Base-by-base conservation (phyloP, 2,329 filamentous ascomycete genomes). In the Scorias spongiosa region DNA sequence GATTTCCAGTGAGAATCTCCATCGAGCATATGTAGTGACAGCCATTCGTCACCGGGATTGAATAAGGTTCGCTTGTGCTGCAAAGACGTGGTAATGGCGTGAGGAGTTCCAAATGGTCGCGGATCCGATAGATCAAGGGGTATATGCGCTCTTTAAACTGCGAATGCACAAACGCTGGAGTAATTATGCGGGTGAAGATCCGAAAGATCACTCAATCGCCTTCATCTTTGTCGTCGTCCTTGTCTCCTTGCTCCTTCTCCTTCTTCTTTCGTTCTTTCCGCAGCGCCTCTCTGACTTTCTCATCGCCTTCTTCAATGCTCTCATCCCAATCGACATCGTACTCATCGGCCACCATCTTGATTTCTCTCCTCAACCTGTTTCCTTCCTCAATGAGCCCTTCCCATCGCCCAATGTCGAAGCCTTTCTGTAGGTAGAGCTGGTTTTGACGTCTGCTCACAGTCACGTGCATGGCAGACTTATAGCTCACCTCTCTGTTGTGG, bases 401-500 rank as follows among this genome's bases (percentile, higher is more conserved):
- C 88, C 88, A 95, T 48, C 74, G 75, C 30, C 72, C 68, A 17
- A 84, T 60, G 56, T 94, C 80, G 51, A 95, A 85, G 0, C 84
- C 84, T 10, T 78, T 76, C 38, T 72, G 67, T 51, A 82, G 72
- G 59, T 95, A 94, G 10, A 94, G 67, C 42, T 79, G 76, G 44
- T 75, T 73, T 63, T 93, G 87, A 5, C 87, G 75, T 30, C 78
- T 73, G 32, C 77, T 84, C 32, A 94, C 82, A 6, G 88, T 94
- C 43, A 93, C 73, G 59, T 93, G 88, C 66, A 94, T 78, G 26
- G 88, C 86, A 2, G 81, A 81, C 52, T 83, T 80, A 67, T 94
- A 94, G 50, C 78, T 84, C 10, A 93, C 79, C 63, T 94, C 87
- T 15, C 84, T 77, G 64, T 88, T 93, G 66, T 94, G 84, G 64